Evolutionary conservation across 2,329 filamentous ascomycete species (phyloP), one percentile per base, ranked within the genome.

Genomic region (Alternaria gansuensis): DNA sequence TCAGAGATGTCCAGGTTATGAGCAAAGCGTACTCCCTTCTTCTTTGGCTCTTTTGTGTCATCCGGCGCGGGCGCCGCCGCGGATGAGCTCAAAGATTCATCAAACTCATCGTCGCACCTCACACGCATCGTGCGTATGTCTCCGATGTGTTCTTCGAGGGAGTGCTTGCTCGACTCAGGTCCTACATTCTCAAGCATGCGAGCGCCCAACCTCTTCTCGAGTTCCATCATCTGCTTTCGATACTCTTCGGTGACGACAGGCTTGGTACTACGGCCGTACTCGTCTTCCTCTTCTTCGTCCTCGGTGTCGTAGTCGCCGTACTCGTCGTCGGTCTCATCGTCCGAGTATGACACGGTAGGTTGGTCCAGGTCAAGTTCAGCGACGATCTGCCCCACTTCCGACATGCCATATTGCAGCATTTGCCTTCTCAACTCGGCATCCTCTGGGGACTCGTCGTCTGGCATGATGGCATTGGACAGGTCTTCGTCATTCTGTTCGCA

Each of bases 321-420:
- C 39, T 79, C 77, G 31, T 81, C 77, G 17, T 76, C 74, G 13
- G 67, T 67, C 36, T 84, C 81, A 46, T 84, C 81, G 11, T 81
- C 80, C n/a, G 82, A 81, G 24, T 83, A 85, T 13, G 78, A 74
- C 11, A 75, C 77, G 28, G 74, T 81, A 17, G 82, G 82, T 59
- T 93, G 89, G 62, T 96, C 92, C 2, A 98, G 78, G 57, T 96
- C 87, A 44, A 99, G 85, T 78, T 98, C 93, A 14, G 95, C 95
- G 14, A 99, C 95, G 3, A 99, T 91, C 36, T 92, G 88, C 4
- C 93, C 92, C 57, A 99, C 89, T 76, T 98, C 94, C 43, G 90
- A 89, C 77, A 97, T 81, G 61, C 91, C 89, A 73, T 98, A 99
- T 63, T 91, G 85, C 7, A 98, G 83, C 93, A 99, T 98, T 71